These are phyloP conservation scores for Durotheca rogersii DNA, from an alignment of 495 filamentous ascomycete species.

Conservation along the genomic window DNA sequence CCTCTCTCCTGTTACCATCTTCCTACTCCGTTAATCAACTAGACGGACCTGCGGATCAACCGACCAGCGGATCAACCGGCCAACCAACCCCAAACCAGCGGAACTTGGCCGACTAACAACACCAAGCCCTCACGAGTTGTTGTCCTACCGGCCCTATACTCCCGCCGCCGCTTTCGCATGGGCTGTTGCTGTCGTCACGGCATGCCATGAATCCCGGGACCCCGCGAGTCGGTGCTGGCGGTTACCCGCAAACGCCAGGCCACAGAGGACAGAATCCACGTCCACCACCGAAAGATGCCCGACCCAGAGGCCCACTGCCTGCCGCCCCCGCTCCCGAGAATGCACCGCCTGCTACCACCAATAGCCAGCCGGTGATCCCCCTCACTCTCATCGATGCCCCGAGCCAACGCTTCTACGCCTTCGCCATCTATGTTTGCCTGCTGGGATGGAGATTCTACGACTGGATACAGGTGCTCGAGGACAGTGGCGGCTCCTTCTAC, in stretches of 20 bases:
- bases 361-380: conserved; percentile 67
- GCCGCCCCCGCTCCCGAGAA: conserved; percentile 45
- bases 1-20: no score
- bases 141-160: background rate
- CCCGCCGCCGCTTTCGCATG: conserved; percentile 9
- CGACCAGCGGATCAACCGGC: background rate
- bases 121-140: no score
- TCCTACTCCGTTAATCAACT: no score
- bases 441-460: conserved; percentile 83
- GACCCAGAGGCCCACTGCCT: conserved; percentile 30
- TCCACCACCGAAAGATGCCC: conserved; percentile 20
- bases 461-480: conserved; percentile 68
- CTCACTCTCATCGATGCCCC: conserved; percentile 77
- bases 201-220: conserved; percentile 50
- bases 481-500: conserved; percentile 77
- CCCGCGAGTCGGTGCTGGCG: conserved; percentile 42
- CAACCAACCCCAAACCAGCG: background rate
- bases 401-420: conserved; percentile 80
- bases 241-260: conserved; percentile 45
- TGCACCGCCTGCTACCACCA: conserved; percentile 25
- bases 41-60: background rate
- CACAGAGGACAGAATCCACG: conserved; percentile 24
- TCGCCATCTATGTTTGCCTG: conserved; percentile 70
- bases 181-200: conserved; percentile 35
- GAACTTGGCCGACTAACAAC: no score